Evolutionary conservation across 805 yeast genomes (phyloP).

Genomic region (Citeromyces matritensis): DNA sequence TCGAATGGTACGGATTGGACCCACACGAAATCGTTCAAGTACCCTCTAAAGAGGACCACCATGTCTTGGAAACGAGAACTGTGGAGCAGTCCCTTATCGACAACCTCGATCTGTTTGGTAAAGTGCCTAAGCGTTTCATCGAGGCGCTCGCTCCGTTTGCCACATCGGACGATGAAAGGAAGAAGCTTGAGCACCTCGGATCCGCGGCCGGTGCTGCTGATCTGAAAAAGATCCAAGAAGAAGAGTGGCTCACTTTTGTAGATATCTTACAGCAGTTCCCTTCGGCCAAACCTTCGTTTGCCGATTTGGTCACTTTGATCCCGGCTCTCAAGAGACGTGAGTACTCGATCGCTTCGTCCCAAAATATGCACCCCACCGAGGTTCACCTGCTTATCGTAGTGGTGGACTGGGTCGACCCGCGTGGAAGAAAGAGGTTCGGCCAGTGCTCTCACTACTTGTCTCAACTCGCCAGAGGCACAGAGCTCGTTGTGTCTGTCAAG

Average conservation of each 20-base stretch:
- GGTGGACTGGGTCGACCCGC: slow-evolving; percentile 85
- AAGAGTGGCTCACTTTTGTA: slow-evolving; percentile 63
- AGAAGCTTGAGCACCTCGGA: slow-evolving; percentile 43
- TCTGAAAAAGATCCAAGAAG: slow-evolving; percentile 75
- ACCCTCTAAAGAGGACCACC: slow-evolving; percentile 49
- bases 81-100: slow-evolving; percentile 70
- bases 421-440: slow-evolving; percentile 79
- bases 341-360: slow-evolving; percentile 95
- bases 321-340: slow-evolving; percentile 93
- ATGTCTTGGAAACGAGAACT: slow-evolving; percentile 57
- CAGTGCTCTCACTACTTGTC: slow-evolving; percentile 89
- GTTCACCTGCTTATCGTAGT: slow-evolving; percentile 88
- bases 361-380: slow-evolving; percentile 79
- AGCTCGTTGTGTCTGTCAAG: slow-evolving; percentile 85
- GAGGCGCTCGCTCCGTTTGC: slow-evolving; percentile 70
- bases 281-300: slow-evolving; percentile 66
- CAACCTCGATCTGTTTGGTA: slow-evolving; percentile 79
- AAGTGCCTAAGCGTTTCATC: slow-evolving; percentile 90
- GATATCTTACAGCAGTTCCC: slow-evolving; percentile 71
- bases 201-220: slow-evolving; percentile 75
- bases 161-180: slow-evolving; percentile 50
- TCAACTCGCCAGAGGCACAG: slow-evolving; percentile 65
- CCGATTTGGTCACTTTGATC: slow-evolving; percentile 55
- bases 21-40: slow-evolving; percentile 56
- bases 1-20: slow-evolving; percentile 55